A percentile compares a stretch with the other conserved stretches of the same genome.
Conservation (phyloP, 352 stramenopile species). For the Phytopythium kandeliae region DNA sequence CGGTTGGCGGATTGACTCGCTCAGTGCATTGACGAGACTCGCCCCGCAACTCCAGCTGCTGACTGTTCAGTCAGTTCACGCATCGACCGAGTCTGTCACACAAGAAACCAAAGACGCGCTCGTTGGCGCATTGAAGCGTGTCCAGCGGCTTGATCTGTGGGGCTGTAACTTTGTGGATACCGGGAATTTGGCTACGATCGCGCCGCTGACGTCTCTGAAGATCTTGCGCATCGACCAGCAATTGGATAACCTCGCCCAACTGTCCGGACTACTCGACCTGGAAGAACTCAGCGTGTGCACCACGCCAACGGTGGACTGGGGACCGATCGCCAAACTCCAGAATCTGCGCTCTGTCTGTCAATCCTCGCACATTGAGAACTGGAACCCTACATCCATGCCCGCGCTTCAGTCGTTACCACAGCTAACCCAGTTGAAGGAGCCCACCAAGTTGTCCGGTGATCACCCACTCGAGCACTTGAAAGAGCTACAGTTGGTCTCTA, state of each 20-base stretch:
- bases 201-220: background rate
- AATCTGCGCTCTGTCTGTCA: background rate
- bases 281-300: background rate
- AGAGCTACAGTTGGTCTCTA: background rate
- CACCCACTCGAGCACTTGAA: background rate
- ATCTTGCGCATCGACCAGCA: background rate
- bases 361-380: background rate
- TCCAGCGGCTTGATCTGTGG: background rate
- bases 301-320: background rate
- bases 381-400: conserved; percentile 1
- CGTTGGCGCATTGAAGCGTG: background rate
- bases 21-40: background rate
- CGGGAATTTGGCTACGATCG: background rate
- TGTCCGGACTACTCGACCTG: background rate
- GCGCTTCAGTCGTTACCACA: background rate
- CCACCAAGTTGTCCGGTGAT: background rate
- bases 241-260: background rate
- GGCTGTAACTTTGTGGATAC: background rate
- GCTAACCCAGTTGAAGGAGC: conserved; percentile 1
- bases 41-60: conserved; percentile 3
- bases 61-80: background rate
- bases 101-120: background rate
- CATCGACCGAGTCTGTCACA: background rate
- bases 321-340: background rate
- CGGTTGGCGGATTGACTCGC: background rate